Conservation (phyloP, 192 early-diverging fungal species). For the Backusella circina region DNA sequence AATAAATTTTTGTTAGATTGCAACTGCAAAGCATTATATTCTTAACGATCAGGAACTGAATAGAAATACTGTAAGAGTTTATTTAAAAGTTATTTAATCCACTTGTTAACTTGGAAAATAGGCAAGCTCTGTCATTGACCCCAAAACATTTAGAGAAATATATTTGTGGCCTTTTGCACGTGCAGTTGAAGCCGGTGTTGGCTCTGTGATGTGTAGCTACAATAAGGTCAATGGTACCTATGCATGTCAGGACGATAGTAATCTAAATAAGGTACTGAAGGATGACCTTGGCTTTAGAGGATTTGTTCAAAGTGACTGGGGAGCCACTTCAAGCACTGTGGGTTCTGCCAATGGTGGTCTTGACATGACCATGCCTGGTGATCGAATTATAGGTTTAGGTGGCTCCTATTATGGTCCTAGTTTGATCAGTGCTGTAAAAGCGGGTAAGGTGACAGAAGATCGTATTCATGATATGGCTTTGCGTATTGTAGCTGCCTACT, state of each 20-base stretch:
- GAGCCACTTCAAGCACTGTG: constrained; percentile 32
- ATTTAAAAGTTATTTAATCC: too few species aligned
- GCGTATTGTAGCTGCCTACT: constrained; percentile 9
- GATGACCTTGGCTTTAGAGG: constrained; percentile 50
- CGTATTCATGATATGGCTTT: constrained; percentile 15
- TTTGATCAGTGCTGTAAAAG: neutral
- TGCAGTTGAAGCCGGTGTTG: constrained; percentile 49
- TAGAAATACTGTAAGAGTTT: neutral
- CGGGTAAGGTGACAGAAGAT: neutral
- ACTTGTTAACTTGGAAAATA: neutral
- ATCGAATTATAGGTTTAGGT: neutral
- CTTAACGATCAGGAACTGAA: constrained; percentile 26
- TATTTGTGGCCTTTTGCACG: constrained; percentile 58
- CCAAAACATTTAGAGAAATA: constrained; percentile 55
- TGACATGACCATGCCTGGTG: constrained; percentile 64
- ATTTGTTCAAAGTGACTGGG: constrained; percentile 43
- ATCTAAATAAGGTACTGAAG: constrained; percentile 44
- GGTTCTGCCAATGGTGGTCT: constrained; percentile 32
- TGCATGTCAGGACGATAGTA: constrained; percentile 44
- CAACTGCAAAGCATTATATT: constrained; percentile 17
- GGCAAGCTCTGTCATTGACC: constrained; percentile 44
- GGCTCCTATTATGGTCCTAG: constrained; percentile 11
- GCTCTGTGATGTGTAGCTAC: constrained; percentile 60
- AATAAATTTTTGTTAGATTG: neutral
- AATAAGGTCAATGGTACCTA: constrained; percentile 54